phyloP scores from a whole-genome alignment of 75 land plant genomes.

The Sequoia sempervirens region DNA sequence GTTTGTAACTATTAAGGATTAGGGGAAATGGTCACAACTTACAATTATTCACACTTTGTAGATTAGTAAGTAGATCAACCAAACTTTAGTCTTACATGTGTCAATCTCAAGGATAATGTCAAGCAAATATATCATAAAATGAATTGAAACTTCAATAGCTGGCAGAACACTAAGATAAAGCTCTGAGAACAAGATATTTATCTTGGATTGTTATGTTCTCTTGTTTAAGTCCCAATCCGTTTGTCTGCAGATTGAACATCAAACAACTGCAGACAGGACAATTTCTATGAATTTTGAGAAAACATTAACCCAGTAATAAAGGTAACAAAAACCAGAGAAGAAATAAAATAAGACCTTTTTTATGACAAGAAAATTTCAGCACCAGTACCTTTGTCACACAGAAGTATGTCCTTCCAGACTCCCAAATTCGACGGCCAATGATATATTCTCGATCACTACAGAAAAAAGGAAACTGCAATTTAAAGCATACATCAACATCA shows the following conservation, averaged over 20 bases:
- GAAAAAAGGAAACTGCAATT: slow-evolving; percentile 89
- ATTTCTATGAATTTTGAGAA: background rate
- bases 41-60: background rate
- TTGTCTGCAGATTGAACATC: background rate
- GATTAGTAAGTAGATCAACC: background rate
- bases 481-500: background rate
- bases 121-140: background rate
- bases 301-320: background rate
- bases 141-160: background rate
- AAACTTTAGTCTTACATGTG: background rate
- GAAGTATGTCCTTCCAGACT: slow-evolving; percentile 56
- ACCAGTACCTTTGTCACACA: slow-evolving; percentile 84
- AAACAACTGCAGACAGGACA: background rate
- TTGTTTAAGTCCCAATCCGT: background rate
- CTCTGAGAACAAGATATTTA: background rate
- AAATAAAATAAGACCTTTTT: background rate
- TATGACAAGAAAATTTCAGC: background rate
- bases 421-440: slow-evolving; percentile 90
- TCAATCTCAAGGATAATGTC: background rate
- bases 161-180: background rate
- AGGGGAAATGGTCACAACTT: background rate
- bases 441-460: slow-evolving; percentile 90
- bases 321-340: background rate
- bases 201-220: background rate
- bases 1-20: background rate